phyloP scores from a whole-genome alignment of 2,329 filamentous ascomycete species.

The Xylariaceae sp. region DNA sequence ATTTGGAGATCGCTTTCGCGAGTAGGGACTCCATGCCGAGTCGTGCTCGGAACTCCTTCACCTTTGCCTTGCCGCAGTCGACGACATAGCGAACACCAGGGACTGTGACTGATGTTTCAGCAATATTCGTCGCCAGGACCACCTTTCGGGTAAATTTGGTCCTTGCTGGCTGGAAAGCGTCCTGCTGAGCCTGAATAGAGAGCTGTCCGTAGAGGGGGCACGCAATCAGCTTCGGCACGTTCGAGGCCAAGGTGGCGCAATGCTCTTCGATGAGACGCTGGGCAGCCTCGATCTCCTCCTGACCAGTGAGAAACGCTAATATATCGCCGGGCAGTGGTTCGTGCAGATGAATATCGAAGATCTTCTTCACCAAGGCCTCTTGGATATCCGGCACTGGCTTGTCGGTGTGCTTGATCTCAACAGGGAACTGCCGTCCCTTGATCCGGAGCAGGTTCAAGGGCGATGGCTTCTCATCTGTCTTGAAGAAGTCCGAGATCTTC shows the following conservation, averaged over 20 bases:
- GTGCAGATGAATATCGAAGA: constrained; percentile 81
- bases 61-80: constrained; percentile 88
- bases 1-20: constrained; percentile 85
- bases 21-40: constrained; percentile 87
- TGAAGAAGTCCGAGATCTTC: constrained; percentile 70
- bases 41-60: constrained; percentile 81
- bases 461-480: constrained; percentile 15
- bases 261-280: constrained; percentile 79
- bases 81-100: constrained; percentile 88
- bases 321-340: constrained; percentile 93
- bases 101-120: constrained; percentile 96
- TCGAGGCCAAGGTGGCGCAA: constrained; percentile 62
- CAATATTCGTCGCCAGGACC: constrained; percentile 92
- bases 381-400: constrained; percentile 75
- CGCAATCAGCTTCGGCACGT: constrained; percentile 66
- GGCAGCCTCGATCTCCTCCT: constrained; percentile 83
- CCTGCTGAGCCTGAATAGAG: constrained; percentile 78
- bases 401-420: constrained; percentile 69
- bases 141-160: constrained; percentile 75
- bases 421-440: constrained; percentile 81
- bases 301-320: constrained; percentile 84
- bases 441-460: constrained; percentile 54
- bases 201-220: constrained; percentile 87
- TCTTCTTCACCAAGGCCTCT: constrained; percentile 71
- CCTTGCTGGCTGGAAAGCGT: constrained; percentile 72